phyloP scores from a whole-genome alignment of 2,329 filamentous ascomycete species.

The Neonectria coccinea region DNA sequence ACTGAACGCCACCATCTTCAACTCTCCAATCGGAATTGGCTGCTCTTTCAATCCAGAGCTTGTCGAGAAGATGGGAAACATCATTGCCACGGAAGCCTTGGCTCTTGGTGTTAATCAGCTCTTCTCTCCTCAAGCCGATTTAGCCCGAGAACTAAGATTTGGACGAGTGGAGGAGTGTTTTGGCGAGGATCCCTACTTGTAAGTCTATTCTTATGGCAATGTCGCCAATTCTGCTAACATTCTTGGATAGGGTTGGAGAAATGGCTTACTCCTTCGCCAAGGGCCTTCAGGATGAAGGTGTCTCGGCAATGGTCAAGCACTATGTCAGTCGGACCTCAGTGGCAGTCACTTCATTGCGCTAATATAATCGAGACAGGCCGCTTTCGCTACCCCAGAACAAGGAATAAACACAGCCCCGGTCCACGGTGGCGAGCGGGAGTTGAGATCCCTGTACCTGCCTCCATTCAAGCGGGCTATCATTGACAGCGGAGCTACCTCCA shows the following conservation, averaged over 20 bases:
- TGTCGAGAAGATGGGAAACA: constrained; percentile 73
- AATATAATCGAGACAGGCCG: constrained; percentile 55
- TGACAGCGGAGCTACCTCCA: constrained; percentile 73
- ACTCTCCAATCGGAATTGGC: constrained; percentile 78
- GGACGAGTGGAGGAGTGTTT: constrained; percentile 81
- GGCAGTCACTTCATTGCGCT: not conserved
- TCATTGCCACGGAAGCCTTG: constrained; percentile 73
- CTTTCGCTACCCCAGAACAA: constrained; percentile 76
- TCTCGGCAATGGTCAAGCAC: constrained; percentile 81
- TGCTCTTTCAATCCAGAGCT: constrained; percentile 77
- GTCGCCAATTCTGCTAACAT: constrained; percentile 23
- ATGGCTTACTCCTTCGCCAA: constrained; percentile 69
- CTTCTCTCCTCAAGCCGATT: constrained; percentile 77
- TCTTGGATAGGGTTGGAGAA: constrained; percentile 64
- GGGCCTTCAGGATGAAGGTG: constrained; percentile 72
- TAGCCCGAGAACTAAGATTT: constrained; percentile 77
- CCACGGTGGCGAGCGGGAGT: constrained; percentile 64
- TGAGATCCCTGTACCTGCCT: constrained; percentile 67
- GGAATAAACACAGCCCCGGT: constrained; percentile 75
- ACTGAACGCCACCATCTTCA: constrained; percentile 82
- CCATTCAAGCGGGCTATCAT: constrained; percentile 77
- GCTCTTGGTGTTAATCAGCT: constrained; percentile 79
- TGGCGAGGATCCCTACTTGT: constrained; percentile 75
- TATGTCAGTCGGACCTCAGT: constrained; percentile 60
- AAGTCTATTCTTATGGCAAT: constrained; percentile 24